A percentile compares a stretch with the other conserved stretches of the same genome.
phyloP scores from a whole-genome alignment of 805 yeast genomes.

The Spathaspora sp. region DNA sequence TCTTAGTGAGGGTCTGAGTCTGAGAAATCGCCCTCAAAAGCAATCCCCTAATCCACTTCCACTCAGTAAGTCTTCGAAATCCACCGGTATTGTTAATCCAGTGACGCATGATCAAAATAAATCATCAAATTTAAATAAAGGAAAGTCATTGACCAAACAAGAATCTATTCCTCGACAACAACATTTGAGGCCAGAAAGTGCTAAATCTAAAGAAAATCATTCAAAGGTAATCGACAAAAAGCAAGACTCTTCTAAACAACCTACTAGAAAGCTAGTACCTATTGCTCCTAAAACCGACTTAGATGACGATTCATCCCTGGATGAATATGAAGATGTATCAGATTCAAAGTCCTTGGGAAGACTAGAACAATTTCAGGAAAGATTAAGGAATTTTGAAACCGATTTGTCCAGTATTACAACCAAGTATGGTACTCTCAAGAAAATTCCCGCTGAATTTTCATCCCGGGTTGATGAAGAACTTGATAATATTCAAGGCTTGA shows the following conservation, averaged over 20 bases:
- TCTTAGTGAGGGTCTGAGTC: background rate
- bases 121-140: background rate
- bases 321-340: background rate
- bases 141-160: background rate
- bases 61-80: background rate
- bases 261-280: background rate
- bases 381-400: conserved; percentile 19
- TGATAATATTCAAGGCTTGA: background rate
- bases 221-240: background rate
- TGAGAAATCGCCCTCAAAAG: background rate
- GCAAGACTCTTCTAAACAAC: background rate
- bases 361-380: conserved; percentile 15
- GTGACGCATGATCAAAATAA: background rate
- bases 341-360: conserved; percentile 9
- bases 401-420: conserved; percentile 9
- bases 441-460: background rate
- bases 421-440: background rate
- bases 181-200: background rate
- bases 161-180: background rate
- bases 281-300: background rate
- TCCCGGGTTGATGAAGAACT: conserved; percentile 2
- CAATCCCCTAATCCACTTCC: background rate
- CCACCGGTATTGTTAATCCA: background rate
- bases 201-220: background rate
- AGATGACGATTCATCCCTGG: background rate